Evolutionary conservation across 371 early-diverging fungal genomes (phyloP).

Genomic region (Cokeromyces recurvatus): DNA sequence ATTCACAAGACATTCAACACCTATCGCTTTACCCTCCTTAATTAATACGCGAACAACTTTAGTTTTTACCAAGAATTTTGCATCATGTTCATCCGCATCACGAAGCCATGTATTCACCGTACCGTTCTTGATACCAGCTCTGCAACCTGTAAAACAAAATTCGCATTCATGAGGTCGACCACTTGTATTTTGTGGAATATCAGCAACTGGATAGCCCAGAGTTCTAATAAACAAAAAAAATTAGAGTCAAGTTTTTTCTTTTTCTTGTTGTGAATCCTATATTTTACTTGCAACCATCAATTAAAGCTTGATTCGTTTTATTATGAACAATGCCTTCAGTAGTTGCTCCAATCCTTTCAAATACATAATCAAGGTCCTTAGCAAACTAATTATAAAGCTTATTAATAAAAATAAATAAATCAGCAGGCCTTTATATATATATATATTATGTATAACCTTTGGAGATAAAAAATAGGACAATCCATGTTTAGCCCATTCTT

Average conservation of each 20-base stretch:
- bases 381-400: conserved; percentile 14
- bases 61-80: conserved; percentile 56
- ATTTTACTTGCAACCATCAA: conserved; percentile 57
- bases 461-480: conserved; percentile 53
- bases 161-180: conserved; percentile 60
- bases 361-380: conserved; percentile 51
- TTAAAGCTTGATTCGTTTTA: conserved; percentile 51
- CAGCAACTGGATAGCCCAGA: conserved; percentile 55
- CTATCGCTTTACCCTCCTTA: conserved; percentile 44
- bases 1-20: conserved; percentile 41
- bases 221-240: conserved; percentile 29
- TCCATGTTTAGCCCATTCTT: conserved; percentile 71
- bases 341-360: conserved; percentile 53
- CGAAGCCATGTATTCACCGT: conserved; percentile 63
- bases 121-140: conserved; percentile 68
- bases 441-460: no score
- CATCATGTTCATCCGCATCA: conserved; percentile 61
- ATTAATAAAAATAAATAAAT: background rate
- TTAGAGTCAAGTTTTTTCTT: no score
- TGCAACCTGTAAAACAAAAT: conserved; percentile 67
- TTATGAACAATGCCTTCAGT: conserved; percentile 58
- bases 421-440: background rate
- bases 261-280: no score
- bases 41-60: conserved; percentile 52
- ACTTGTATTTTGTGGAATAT: conserved; percentile 68